Evolutionary conservation across 768 basidiomycete species (phyloP), one percentile per base, ranked within the genome.

Genomic region (Peribolospora baueri): DNA sequence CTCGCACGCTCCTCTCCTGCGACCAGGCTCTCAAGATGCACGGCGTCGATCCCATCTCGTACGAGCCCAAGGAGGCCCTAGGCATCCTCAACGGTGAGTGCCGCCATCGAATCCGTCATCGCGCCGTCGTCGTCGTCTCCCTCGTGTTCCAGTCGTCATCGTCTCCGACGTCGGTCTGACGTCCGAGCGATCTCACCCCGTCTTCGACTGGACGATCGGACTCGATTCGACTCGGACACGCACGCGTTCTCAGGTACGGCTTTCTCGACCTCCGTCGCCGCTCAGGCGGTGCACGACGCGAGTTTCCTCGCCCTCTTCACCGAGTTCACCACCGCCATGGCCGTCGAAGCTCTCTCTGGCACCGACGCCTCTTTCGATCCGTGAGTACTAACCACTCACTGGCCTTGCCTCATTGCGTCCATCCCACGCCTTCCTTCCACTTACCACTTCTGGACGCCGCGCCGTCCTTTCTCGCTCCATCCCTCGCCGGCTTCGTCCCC

Each of bases 301-400:
- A 74, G 77, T 42, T 58, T 58, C 49, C 60, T 67, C 48, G 58
- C 61, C 3, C 53, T 65, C 45, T 57, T 69, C 42, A 59, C 80
- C 9, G 74, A 84, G 72, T 74, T 80, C 5, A 74, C 78, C 61
- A 87, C 84, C 0, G 84, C 84, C 0, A 75, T 88, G 74, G 82
- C 84, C 11, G 76, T 79, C 4, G 85, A 88, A 65, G 84, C 84
- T 5, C 58, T 87, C 59, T 67, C 76, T 42, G 85, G 85, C 13
- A 76, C 77, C 36, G 61, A 58, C 54, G 59, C 56, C n/a, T 58
- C 57, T 4, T 65, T 61, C 54, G 49, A 61, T 46, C 54, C 59
- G 39, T 48, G 9, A 25, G 25, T 25, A 25, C 25, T 25, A 25
- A 25, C 25, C 25, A 25, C 25, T 25, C 25, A 25, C 25, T 25